Evolutionary conservation across 2,329 filamentous ascomycete species (phyloP).

Genomic region (Tolypocladium pustulatum): DNA sequence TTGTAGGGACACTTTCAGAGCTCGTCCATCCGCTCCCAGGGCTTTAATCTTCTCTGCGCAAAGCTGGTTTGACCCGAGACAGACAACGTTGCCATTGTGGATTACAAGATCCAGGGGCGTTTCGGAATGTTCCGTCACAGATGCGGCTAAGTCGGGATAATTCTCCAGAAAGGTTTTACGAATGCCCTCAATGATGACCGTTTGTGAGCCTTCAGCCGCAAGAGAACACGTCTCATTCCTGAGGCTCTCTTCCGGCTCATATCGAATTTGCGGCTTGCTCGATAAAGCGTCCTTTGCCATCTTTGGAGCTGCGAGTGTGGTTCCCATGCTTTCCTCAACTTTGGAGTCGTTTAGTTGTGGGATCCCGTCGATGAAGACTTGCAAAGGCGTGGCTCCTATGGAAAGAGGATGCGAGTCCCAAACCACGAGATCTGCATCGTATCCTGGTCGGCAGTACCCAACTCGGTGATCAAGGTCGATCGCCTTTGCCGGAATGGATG

Average conservation of each 20-base stretch:
- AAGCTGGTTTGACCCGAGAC: background rate
- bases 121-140: background rate
- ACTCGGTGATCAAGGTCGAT: constrained; percentile 31
- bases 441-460: constrained; percentile 31
- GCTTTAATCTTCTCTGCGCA: background rate
- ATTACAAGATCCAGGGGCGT: background rate
- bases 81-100: background rate
- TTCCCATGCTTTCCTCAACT: constrained; percentile 14
- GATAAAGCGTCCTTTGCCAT: background rate
- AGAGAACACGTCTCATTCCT: background rate
- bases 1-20: background rate
- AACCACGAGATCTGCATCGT: constrained; percentile 38
- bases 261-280: background rate
- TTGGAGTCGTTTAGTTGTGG: constrained; percentile 20
- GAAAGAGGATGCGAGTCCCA: constrained; percentile 37
- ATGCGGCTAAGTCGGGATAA: background rate
- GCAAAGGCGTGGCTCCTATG: constrained; percentile 31
- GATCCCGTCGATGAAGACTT: constrained; percentile 36
- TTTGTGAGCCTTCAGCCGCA: background rate
- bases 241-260: background rate
- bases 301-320: background rate
- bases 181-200: background rate
- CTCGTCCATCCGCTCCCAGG: background rate
- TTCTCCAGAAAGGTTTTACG: background rate
- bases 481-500: constrained; percentile 32